A percentile compares a stretch with the other conserved stretches of the same genome.
Evolutionary conservation across 768 basidiomycete genomes (phyloP).

Genomic region (Tylopilus felleus): DNA sequence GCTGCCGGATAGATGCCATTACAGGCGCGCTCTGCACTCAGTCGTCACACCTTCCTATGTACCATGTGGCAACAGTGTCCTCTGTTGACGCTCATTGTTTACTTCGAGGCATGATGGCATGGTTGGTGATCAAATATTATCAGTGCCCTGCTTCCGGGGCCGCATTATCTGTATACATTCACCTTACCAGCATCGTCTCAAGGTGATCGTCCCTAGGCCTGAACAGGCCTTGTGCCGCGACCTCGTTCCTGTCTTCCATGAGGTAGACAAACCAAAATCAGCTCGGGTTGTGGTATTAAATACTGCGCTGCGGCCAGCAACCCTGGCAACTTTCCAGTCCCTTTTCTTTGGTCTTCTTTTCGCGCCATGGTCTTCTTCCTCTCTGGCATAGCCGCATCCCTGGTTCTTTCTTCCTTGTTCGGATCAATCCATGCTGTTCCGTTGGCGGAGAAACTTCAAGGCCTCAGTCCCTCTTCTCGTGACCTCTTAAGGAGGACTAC

Average conservation of each 20-base stretch:
- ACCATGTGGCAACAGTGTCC: not conserved
- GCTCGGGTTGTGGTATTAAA: conserved; percentile 18
- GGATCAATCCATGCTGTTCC: conserved; percentile 12
- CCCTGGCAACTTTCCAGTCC: not conserved
- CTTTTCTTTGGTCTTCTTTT: not conserved
- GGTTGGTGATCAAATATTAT: not conserved
- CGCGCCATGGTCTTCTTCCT: conserved; percentile 14
- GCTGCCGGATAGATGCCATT: not conserved
- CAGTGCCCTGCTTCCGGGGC: conserved; percentile 1
- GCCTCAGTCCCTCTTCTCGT: conserved; percentile 21
- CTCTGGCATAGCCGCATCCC: conserved; percentile 1
- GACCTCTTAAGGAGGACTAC: conserved; percentile 19
- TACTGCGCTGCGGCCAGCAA: not conserved
- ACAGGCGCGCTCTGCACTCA: not conserved
- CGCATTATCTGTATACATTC: conserved; percentile 1
- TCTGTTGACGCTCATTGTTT: not conserved
- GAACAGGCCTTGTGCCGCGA: not conserved
- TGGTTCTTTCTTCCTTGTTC: conserved; percentile 7
- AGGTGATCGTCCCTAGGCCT: not conserved
- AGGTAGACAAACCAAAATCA: not conserved
- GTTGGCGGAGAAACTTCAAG: conserved; percentile 21
- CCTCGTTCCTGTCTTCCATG: conserved; percentile 5
- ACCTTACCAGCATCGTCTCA: not conserved
- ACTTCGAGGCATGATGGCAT: not conserved
- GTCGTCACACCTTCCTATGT: not conserved